Evolutionary conservation across 164 flowering plant genomes (phyloP), one percentile per base, ranked within the genome.

Genomic region (Nymphaea thermarum): DNA sequence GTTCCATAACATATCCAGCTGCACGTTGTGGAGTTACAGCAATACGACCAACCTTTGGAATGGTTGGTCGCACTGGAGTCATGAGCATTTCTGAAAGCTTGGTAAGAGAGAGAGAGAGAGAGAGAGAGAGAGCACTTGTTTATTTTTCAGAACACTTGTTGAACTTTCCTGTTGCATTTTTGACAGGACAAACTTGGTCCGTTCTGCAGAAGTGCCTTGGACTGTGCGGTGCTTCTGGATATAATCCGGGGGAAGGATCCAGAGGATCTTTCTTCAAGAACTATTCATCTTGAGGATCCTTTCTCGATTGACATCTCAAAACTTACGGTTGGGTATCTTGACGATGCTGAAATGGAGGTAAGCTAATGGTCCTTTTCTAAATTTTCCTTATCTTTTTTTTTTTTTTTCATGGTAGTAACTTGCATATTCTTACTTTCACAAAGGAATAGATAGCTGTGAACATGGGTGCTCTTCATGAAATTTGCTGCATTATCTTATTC

Each of bases 171-270:
- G 2, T 61, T 61, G 63, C 15, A 16, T 16, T 66, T 25, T 75
- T 76, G 43, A 69, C 85, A 93, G 98, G 98, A 93, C 76, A 93
- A 93, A 81, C 87, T 93, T 70, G 98, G 97, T 44, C 98, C 98
- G 42, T 84, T 93, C 81, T 85, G 97, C 73, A 85, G 97, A 78
- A 80, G 75, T 72, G 92, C 96, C 5, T 66, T 71, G 11, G 96
- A 90, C 74, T 93, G 96, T 65, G 80, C 96, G 14, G 44, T 90
- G 69, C 70, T 90, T 78, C 77, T 90, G 68, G 96, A 93, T 77
- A 73, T 73, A 36, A 84, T 90, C 67, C 80, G 88, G 64, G 98
- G 98, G 45, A 87, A 84, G 75, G 97, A 90, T 84, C 96, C 92
- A 59, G 84, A 85, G 74, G 96, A 90, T 70, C 76, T 76, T 42